Evolutionary conservation across 345 rosid species (phyloP).

Genomic region (Ailanthus altissimus): DNA sequence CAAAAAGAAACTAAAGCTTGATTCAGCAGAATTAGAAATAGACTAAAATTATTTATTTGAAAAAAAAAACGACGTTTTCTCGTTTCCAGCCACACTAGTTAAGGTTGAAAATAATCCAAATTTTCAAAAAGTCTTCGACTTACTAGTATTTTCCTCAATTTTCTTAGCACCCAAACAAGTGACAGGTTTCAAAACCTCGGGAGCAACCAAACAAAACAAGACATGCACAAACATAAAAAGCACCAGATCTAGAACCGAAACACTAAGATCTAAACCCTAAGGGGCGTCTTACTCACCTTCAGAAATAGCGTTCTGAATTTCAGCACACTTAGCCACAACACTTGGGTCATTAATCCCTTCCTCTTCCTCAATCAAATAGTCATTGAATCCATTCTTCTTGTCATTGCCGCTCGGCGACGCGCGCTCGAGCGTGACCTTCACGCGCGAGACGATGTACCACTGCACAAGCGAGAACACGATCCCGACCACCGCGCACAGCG

Average conservation of each 20-base stretch:
- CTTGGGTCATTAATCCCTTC: constrained; percentile 66
- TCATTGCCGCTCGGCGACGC: constrained; percentile 24
- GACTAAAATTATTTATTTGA: not conserved
- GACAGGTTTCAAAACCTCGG: not conserved
- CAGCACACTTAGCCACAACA: constrained; percentile 70
- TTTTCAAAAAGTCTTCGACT: not conserved
- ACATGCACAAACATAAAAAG: not conserved
- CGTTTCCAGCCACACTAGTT: not conserved
- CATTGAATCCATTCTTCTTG: constrained; percentile 53
- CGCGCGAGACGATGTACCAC: constrained; percentile 68
- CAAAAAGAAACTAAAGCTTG: not conserved
- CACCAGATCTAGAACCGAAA: constrained; percentile 16
- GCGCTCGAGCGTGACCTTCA: constrained; percentile 43
- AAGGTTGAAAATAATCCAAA: not conserved
- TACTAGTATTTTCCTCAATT: not conserved
- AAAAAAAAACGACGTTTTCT: not conserved
- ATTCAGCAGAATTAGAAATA: not conserved
- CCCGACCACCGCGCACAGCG: constrained; percentile 70
- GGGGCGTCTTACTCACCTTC: constrained; percentile 48
- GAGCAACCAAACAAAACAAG: not conserved
- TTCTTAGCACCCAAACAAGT: not conserved
- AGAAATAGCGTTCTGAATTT: constrained; percentile 77
- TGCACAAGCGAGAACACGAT: constrained; percentile 67
- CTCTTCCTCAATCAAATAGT: constrained; percentile 75
- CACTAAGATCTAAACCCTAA: not conserved